phyloP scores from a whole-genome alignment of 345 rosid genomes.

The Odontarrhena argentea region DNA sequence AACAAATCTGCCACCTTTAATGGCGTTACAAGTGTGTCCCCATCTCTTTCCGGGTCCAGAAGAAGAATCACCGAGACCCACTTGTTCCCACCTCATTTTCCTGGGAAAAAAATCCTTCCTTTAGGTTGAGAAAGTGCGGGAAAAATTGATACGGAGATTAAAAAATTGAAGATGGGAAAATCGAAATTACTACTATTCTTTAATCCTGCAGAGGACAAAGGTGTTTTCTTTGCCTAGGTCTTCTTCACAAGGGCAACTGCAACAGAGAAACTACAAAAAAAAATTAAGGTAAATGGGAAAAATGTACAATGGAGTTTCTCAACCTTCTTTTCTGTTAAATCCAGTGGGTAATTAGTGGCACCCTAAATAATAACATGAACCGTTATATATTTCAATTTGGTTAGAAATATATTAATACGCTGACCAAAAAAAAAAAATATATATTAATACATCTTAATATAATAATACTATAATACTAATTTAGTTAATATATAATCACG shows the following conservation, averaged over 20 bases:
- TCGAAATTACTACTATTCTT: conserved; percentile 4
- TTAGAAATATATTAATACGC: too few species aligned
- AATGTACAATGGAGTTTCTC: not conserved
- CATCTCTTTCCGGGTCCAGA: conserved; percentile 89
- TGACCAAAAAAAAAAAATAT: too few species aligned
- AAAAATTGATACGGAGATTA: conserved; percentile 36
- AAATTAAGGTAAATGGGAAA: not conserved
- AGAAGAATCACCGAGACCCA: conserved; percentile 38
- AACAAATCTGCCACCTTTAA: conserved; percentile 80
- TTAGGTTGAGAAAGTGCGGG: conserved; percentile 37
- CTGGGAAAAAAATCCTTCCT: conserved; percentile 18
- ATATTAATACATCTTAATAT: too few species aligned
- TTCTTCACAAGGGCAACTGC: conserved; percentile 17
- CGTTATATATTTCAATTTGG: too few species aligned
- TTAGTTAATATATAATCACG: too few species aligned
- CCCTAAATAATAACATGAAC: too few species aligned
- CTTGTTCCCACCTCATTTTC: conserved; percentile 76
- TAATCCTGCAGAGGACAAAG: conserved; percentile 39
- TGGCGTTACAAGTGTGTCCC: conserved; percentile 97
- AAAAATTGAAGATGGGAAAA: conserved; percentile 18
- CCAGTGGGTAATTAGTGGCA: not conserved
- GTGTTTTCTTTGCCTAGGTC: conserved; percentile 19
- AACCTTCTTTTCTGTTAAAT: not conserved
- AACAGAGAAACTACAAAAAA: not conserved
- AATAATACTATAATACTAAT: too few species aligned